Conservation (phyloP, 139 green algal species). For the Yamagishiella unicocca region DNA sequence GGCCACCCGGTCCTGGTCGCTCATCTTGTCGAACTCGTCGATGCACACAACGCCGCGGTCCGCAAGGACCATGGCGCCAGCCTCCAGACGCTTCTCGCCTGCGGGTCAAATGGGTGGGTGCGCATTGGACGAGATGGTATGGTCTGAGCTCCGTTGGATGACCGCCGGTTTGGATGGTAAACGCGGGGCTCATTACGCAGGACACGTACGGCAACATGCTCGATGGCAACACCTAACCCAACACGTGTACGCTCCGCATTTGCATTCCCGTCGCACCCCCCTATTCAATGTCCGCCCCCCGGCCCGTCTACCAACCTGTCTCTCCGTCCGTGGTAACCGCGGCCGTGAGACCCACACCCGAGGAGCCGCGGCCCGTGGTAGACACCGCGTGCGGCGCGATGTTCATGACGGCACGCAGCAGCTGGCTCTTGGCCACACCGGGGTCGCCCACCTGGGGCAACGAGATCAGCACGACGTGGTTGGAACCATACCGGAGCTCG, state of each 20-base stretch:
- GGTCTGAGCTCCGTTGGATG: too few species aligned
- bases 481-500: not conserved
- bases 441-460: constrained; percentile 30
- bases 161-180: too few species aligned
- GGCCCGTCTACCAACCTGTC: too few species aligned
- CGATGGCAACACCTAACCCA: too few species aligned
- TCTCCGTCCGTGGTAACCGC: constrained; percentile 92
- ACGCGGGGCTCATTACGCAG: too few species aligned
- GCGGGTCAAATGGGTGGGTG: not conserved
- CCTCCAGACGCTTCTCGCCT: constrained; percentile 96
- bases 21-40: constrained; percentile 99
- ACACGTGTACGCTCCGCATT: too few species aligned
- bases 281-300: too few species aligned
- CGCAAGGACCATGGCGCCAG: constrained; percentile 98
- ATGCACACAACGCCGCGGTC: constrained; percentile 99
- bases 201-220: too few species aligned
- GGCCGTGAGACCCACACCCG: constrained; percentile 97
- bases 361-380: constrained; percentile 97
- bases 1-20: constrained; percentile 95
- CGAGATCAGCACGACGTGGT: too few species aligned
- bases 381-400: constrained; percentile 92
- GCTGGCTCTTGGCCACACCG: constrained; percentile 96
- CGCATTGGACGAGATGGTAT: too few species aligned
- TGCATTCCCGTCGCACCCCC: too few species aligned
- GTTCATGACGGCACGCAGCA: constrained; percentile 96